Evolutionary conservation across 768 basidiomycete species (phyloP), one percentile per base, ranked within the genome.

Genomic region (Amyloporia xantha): DNA sequence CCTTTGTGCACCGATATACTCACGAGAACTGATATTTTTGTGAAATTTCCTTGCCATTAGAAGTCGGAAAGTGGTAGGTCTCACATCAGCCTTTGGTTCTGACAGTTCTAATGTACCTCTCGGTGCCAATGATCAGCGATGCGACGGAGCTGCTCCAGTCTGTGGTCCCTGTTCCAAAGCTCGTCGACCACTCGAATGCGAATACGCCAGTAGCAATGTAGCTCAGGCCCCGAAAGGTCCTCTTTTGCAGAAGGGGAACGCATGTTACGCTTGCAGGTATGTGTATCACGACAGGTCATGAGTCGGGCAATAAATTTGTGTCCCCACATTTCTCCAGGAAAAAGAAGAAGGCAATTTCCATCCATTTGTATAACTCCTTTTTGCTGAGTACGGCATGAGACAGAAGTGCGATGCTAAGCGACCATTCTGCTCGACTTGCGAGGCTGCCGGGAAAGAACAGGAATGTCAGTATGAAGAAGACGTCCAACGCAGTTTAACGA

Each of bases 321-420:
- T 15, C 9, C 15, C 30, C 9, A 33, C 7, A 7, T 33, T 7
- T 23, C 15, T 5, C 33, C 43, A 62, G 60, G 49, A 53, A 52
- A 38, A 62, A 62, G 52, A 62, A 62, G 51, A 62, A 62, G 55
- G 60, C 56, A 2, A 12, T 41, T 15, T n/a, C n/a, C 25, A 19
- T 44, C 2, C n/a, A 7, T 33, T 15, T 3, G 56, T 58, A 5
- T 13, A 38, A 7, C 10, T 4, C 27, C 13, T 44, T 4, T 17
- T 47, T 40, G 7, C 30, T 23, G 26, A 27, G 39, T 21, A 3
- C 36, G 49, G 4, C 12, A 5, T 6, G 7, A 7, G 9, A 7
- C 37, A 62, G 61, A 62, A 54, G 59, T 62, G 61, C 27, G 61
- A 62, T 20, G 61, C 61, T 10, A 52, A 50, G 6, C 51, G 61